Conservation (phyloP, 2,329 filamentous ascomycete genomes). For the Fusarium chaquense region DNA sequence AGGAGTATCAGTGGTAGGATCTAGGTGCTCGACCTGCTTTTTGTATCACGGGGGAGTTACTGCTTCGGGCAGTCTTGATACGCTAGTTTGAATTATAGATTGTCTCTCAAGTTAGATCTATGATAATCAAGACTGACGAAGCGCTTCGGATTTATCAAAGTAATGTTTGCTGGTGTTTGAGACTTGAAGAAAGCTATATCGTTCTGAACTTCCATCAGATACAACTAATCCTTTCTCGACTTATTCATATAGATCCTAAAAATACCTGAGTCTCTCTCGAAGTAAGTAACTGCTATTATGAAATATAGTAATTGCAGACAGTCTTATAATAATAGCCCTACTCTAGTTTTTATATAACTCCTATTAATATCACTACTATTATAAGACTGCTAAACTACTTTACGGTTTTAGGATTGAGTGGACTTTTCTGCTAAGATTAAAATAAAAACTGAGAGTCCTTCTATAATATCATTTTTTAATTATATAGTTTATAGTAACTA, state of each 20-base stretch:
- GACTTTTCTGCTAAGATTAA: not conserved
- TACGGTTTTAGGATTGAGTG: not conserved
- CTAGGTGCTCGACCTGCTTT: not conserved
- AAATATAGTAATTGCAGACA: slow-evolving; percentile 23
- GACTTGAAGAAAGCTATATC: not conserved
- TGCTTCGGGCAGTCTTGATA: not conserved
- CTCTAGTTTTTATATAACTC: not conserved
- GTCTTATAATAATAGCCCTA: slow-evolving; percentile 10
- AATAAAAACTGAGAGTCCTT: rapidly evolving
- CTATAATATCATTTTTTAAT: not conserved
- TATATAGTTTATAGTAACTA: not conserved
- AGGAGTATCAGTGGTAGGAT: slow-evolving; percentile 3
- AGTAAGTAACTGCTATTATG: not conserved
- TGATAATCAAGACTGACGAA: not conserved
- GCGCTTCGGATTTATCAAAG: not conserved
- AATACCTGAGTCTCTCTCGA: no score
- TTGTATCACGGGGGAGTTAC: not conserved
- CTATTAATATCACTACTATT: slow-evolving; percentile 51
- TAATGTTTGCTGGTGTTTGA: not conserved
- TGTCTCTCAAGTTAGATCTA: not conserved
- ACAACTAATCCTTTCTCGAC: not conserved
- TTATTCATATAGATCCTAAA: no score
- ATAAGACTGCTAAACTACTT: slow-evolving; percentile 59
- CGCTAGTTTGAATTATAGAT: not conserved
- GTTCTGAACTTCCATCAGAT: not conserved